A percentile compares a stretch with the other conserved stretches of the same genome.
Conservation (phyloP, 2,329 filamentous ascomycete species). For the Rachicladosporium sp. region DNA sequence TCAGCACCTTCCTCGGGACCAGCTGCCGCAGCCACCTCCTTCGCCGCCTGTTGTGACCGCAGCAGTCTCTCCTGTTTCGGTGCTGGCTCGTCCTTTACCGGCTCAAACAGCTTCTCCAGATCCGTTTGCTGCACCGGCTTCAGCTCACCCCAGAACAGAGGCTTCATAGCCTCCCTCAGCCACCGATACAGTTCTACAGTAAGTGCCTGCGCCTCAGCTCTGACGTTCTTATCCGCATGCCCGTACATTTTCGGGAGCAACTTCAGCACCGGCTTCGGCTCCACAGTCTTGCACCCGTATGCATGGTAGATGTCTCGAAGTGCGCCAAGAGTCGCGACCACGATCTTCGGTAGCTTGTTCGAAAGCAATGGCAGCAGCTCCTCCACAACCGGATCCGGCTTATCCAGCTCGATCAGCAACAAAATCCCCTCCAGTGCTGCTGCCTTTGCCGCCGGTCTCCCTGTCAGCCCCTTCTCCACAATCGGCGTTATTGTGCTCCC, state of each 20-base stretch:
- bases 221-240: conserved; percentile 95
- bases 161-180: conserved; percentile 96
- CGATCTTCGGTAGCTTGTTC: conserved; percentile 84
- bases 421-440: conserved; percentile 77
- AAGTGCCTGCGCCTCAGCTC: conserved; percentile 81
- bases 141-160: conserved; percentile 89
- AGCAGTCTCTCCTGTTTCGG: conserved; percentile 87
- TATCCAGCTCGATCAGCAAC: conserved; percentile 81
- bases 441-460: conserved; percentile 76
- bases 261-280: conserved; percentile 86
- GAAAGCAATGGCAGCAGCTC: conserved; percentile 72
- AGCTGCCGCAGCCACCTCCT: conserved; percentile 54
- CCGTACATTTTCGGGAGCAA: conserved; percentile 80
- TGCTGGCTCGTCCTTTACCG: conserved; percentile 71
- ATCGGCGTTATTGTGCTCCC: conserved; percentile 63
- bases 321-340: conserved; percentile 61
- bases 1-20: conserved; percentile 39
- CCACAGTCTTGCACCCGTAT: conserved; percentile 86
- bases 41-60: conserved; percentile 75
- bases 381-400: conserved; percentile 73
- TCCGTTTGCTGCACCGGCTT: conserved; percentile 94
- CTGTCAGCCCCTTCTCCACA: conserved; percentile 85
- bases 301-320: conserved; percentile 80
- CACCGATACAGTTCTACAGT: conserved; percentile 93
- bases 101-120: conserved; percentile 86